Evolutionary conservation across 169 alveolate species (phyloP).

Genomic region (Plasmodium billcollinsi): DNA sequence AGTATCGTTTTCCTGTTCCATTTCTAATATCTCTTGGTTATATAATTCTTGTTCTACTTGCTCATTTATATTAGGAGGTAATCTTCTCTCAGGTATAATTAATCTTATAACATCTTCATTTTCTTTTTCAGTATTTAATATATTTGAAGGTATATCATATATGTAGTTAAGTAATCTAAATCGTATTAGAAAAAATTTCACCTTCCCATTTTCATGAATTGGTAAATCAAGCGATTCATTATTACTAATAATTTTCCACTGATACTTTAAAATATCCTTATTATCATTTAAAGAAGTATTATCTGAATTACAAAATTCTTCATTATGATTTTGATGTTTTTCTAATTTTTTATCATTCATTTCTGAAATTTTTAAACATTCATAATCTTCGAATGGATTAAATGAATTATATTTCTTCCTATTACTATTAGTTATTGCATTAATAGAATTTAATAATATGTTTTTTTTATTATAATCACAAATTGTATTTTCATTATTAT

Average conservation of each 20-base stretch:
- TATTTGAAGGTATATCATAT: conserved; percentile 70
- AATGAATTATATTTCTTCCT: neutral
- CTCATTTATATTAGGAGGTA: conserved; percentile 65
- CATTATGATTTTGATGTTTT: neutral
- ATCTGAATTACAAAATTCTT: conserved; percentile 1
- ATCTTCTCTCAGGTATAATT: conserved; percentile 67
- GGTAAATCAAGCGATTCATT: conserved; percentile 76
- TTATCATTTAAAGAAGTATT: conserved; percentile 14
- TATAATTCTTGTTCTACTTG: conserved; percentile 69
- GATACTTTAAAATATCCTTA: conserved; percentile 37
- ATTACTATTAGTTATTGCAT: neutral
- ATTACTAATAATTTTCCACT: conserved; percentile 56
- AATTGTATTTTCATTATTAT: neutral
- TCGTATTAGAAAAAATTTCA: conserved; percentile 57
- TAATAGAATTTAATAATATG: neutral
- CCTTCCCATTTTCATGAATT: conserved; percentile 72
- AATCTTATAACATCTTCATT: conserved; percentile 63
- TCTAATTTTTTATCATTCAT: no score
- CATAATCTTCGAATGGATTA: no score
- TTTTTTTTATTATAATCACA: neutral
- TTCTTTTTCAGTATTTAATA: conserved; percentile 50
- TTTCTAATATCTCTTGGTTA: conserved; percentile 51
- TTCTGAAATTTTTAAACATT: no score
- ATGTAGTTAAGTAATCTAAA: conserved; percentile 64
- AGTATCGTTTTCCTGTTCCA: conserved; percentile 20